Conservation (phyloP, 495 filamentous ascomycete species). For the Trichoderma reesei region DNA sequence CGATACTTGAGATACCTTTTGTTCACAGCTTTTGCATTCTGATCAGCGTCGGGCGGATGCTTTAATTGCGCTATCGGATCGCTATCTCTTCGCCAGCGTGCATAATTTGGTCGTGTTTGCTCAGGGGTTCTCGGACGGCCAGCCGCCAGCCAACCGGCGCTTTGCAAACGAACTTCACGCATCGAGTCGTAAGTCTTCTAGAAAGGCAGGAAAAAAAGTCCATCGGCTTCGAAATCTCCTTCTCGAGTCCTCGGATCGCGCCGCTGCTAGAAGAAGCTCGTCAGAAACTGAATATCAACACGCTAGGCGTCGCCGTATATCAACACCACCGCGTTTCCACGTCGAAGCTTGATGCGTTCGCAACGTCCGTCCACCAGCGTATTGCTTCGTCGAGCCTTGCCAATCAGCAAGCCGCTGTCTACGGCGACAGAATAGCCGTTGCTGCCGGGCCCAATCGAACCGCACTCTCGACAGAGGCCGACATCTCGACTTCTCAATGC, state of each 20-base stretch:
- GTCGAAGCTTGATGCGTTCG: conserved; percentile 4
- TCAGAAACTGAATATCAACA: neutral
- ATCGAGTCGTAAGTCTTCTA: neutral
- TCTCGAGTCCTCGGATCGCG: neutral
- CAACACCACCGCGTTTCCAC: neutral
- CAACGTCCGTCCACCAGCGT: conserved; percentile 2
- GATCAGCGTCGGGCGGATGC: conserved; percentile 6
- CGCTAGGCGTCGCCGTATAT: neutral
- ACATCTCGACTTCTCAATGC: conserved; percentile 45
- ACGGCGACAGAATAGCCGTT: neutral
- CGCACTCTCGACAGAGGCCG: neutral
- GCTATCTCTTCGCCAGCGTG: conserved; percentile 1
- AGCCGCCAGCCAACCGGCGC: neutral
- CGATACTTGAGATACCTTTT: neutral
- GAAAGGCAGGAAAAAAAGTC: neutral
- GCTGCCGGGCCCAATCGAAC: neutral
- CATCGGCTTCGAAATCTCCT: neutral
- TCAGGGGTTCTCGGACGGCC: conserved; percentile 4
- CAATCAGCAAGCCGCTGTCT: conserved; percentile 1
- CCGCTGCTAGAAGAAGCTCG: neutral
- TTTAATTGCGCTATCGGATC: conserved; percentile 4
- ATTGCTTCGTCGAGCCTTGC: conserved; percentile 3
- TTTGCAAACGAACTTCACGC: conserved; percentile 3
- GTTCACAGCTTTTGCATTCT: neutral
- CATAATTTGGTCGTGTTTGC: conserved; percentile 6